Evolutionary conservation across 2,329 filamentous ascomycete species (phyloP).

Genomic region (Sporothrix inflata): DNA sequence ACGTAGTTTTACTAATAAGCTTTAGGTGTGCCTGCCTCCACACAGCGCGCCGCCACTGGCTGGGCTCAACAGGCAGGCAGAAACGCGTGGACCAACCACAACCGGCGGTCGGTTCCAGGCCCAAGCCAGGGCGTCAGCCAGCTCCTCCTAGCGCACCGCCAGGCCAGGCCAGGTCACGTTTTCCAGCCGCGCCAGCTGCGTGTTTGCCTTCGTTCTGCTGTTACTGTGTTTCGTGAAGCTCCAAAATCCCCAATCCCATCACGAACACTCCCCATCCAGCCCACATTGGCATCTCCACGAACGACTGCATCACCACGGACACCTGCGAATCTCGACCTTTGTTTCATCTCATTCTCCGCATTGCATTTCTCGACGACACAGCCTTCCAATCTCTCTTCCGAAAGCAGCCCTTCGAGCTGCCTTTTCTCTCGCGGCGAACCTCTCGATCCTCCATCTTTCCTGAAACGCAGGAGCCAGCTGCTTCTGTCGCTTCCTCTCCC

Average conservation of each 20-base stretch:
- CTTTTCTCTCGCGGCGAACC: not conserved
- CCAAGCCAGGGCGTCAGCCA: slow-evolving; percentile 4
- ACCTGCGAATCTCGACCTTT: not conserved
- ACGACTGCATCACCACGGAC: slow-evolving; percentile 21
- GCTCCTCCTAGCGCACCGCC: not conserved
- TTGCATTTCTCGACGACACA: not conserved
- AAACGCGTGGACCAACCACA: slow-evolving; percentile 29
- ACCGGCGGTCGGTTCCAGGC: not conserved
- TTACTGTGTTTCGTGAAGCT: slow-evolving; percentile 30
- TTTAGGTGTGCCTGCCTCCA: slow-evolving; percentile 10
- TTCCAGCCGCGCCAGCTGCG: slow-evolving; percentile 42
- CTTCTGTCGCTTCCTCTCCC: slow-evolving; percentile 26
- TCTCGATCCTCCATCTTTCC: not conserved
- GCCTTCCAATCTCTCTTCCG: not conserved
- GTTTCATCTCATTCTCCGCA: not conserved
- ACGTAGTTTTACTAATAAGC: slow-evolving; percentile 15
- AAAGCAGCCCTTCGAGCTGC: slow-evolving; percentile 4
- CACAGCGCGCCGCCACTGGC: slow-evolving; percentile 1
- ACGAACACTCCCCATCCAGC: slow-evolving; percentile 16
- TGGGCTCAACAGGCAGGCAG: slow-evolving; percentile 26
- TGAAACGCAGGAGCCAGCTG: slow-evolving; percentile 11
- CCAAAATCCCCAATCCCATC: slow-evolving; percentile 13
- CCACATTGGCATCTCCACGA: slow-evolving; percentile 26
- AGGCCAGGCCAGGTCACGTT: slow-evolving; percentile 33
- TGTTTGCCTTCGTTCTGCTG: slow-evolving; percentile 40